Evolutionary conservation across 805 yeast genomes (phyloP).

Genomic region (Saccharomycopsis javanensis): DNA sequence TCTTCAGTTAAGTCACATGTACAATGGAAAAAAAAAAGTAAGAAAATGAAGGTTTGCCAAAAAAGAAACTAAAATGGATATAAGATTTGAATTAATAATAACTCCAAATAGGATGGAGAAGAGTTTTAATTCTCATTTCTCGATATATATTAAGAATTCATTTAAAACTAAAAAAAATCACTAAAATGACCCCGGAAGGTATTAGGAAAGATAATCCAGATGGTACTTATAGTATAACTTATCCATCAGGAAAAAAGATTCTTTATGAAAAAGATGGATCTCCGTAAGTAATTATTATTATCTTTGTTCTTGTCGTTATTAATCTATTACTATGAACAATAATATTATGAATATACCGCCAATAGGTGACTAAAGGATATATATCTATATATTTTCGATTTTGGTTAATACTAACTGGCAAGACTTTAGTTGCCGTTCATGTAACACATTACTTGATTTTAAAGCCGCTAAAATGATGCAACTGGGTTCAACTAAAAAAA

Average conservation of each 20-base stretch:
- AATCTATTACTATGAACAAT: too few species aligned
- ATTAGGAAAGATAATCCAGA: conserved; percentile 12
- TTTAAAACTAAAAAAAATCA: not conserved
- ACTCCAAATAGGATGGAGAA: too few species aligned
- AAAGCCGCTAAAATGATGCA: conserved; percentile 40
- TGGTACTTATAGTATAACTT: conserved; percentile 25
- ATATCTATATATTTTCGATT: too few species aligned
- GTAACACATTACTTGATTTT: conserved; percentile 77
- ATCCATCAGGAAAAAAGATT: conserved; percentile 57
- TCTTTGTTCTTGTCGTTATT: too few species aligned
- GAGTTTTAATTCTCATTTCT: not conserved
- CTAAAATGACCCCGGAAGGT: not conserved
- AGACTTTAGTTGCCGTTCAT: conserved; percentile 62
- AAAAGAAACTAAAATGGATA: not conserved
- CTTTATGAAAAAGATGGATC: conserved; percentile 83
- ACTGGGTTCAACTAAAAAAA: not conserved
- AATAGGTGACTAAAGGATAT: too few species aligned
- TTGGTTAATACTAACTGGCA: not conserved
- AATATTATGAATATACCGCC: too few species aligned
- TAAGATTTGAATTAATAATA: too few species aligned
- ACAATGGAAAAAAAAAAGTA: not conserved
- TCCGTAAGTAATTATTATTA: conserved; percentile 52
- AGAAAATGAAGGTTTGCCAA: not conserved
- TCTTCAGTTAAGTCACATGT: not conserved
- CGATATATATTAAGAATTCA: not conserved